Conservation (phyloP, 345 rosid genomes). For the Ricinus communis region DNA sequence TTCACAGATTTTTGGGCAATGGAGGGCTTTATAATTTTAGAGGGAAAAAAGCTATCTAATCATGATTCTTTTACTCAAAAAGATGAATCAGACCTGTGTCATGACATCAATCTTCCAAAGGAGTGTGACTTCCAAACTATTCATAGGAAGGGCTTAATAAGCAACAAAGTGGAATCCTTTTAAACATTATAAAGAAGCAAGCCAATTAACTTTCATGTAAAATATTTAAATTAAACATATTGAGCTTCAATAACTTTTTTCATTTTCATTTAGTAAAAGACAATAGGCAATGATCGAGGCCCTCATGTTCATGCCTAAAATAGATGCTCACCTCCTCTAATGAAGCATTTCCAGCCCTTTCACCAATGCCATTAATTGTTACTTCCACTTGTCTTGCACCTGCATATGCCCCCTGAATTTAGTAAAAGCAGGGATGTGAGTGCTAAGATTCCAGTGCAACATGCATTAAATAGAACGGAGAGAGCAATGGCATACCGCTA, state of each 20-base stretch:
- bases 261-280: neutral
- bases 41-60: neutral
- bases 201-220: neutral
- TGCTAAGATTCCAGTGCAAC: constrained; percentile 2
- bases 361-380: constrained; percentile 96
- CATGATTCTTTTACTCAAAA: neutral
- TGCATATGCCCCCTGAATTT: constrained; percentile 74
- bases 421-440: constrained; percentile 22
- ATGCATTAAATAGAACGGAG: neutral
- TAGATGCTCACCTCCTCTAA: constrained; percentile 73
- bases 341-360: constrained; percentile 98
- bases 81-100: neutral
- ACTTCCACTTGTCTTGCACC: constrained; percentile 98
- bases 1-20: no score
- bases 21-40: neutral
- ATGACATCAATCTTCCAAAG: neutral
- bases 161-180: neutral
- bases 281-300: neutral
- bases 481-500: constrained; percentile 55
- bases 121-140: neutral
- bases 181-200: neutral
- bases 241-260: neutral
- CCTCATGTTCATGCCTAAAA: neutral
- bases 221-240: neutral
- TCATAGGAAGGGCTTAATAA: neutral